phyloP scores from a whole-genome alignment of 108 stramenopile species.

The Cyclotella distinguenda region DNA sequence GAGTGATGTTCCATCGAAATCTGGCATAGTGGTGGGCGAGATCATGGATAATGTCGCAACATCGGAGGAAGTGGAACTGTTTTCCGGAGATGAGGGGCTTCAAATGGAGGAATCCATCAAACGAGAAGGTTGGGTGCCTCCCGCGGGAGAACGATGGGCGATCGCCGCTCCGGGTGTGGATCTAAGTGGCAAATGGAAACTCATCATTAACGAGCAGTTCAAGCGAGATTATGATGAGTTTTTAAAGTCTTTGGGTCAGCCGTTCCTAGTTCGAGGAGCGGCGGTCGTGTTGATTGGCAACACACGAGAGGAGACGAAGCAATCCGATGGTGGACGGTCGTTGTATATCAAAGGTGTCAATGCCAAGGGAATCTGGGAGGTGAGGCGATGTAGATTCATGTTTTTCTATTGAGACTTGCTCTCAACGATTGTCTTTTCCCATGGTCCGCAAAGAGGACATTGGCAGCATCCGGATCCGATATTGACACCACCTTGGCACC shows the following conservation, averaged over 20 bases:
- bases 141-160: slow-evolving; percentile 67
- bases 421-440: not conserved
- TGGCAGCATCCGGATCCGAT: slow-evolving; percentile 59
- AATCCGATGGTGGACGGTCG: slow-evolving; percentile 53
- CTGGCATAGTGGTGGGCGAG: too few relatives aligned
- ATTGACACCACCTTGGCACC: slow-evolving; percentile 14
- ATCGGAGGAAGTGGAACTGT: slow-evolving; percentile 8
- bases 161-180: slow-evolving; percentile 56
- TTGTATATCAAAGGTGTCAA: slow-evolving; percentile 16
- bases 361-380: slow-evolving; percentile 20
- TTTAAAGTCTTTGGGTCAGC: slow-evolving; percentile 67
- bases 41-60: slow-evolving; percentile 17
- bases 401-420: too few relatives aligned
- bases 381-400: not conserved
- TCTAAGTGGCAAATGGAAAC: slow-evolving; percentile 72
- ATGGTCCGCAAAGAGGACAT: slow-evolving; percentile 63
- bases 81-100: not conserved
- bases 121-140: slow-evolving; percentile 39
- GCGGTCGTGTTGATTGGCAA: slow-evolving; percentile 60
- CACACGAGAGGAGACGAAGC: slow-evolving; percentile 68
- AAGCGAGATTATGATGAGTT: slow-evolving; percentile 73
- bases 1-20: too few relatives aligned
- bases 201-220: slow-evolving; percentile 69
- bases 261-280: slow-evolving; percentile 63
- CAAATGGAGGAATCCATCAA: slow-evolving; percentile 19